Evolutionary conservation across 2,329 filamentous ascomycete species (phyloP), one percentile per base, ranked within the genome.

Genomic region (Macrophomina phaseolina): DNA sequence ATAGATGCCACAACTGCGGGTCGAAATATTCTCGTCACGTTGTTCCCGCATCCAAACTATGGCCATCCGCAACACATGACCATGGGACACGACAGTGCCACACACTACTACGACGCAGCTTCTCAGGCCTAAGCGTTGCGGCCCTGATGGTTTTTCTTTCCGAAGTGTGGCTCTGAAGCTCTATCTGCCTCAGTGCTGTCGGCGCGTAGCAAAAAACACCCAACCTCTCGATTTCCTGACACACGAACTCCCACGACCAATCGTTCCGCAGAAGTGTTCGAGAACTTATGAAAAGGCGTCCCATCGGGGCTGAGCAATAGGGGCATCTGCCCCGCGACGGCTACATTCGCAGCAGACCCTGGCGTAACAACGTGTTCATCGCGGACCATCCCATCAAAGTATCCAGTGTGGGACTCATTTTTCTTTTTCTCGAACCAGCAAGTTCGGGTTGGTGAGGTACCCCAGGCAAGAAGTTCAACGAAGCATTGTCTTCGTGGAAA

Each of bases 261-360:
- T 5, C 38, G 38, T 40, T 40, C 38, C 7, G 14, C 8, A 40
- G 38, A 51, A n/a, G 7, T n/a, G 18, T 51, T 51, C 48, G 48
- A 34, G 30, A 34, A 34, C 9, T 6, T 5, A 14, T 12, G 16
- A 16, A 55, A 5, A 55, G 52, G 52, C 52, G 52, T 55, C 14
- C 52, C 52, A 55, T 40, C 32, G 52, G n/a, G 52, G 52, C 52
- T 38, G 52, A 38, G 52, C 16, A 40, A 38, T 38, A 38, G 36
- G 7, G 7, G 11, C 36, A 38, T 12, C 11, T 38, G 36, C 36
- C 36, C 11, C 36, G 36, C 11, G 36, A 38, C 9, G 23, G 23
- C 23, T 23, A 23, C 23, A 23, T 23, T 23, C 23, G 23, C 23
- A 23, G 23, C 23, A 23, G 23, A 23, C 23, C 23, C 23, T 23